Conservation (phyloP, 345 rosid species). For the Gossypium thurberi region DNA sequence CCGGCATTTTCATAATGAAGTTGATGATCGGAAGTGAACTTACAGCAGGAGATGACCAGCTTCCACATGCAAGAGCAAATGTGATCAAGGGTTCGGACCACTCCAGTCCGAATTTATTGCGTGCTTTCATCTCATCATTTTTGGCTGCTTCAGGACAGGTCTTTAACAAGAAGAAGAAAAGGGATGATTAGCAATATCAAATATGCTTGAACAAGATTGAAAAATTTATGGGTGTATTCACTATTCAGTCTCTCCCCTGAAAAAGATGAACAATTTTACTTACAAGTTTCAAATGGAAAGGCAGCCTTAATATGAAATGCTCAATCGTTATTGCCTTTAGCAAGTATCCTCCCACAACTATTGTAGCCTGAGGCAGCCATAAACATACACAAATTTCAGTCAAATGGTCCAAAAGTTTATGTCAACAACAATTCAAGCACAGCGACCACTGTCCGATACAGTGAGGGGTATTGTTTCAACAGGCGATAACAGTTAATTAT, state of each 20-base stretch:
- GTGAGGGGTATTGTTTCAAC: not conserved
- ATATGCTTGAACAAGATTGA: not conserved
- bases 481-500: not conserved
- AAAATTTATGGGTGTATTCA: not conserved
- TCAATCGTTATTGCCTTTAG: slow-evolving; percentile 82
- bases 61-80: slow-evolving; percentile 85
- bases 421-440: not conserved
- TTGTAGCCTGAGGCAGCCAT: slow-evolving; percentile 58
- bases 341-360: slow-evolving; percentile 63
- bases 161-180: slow-evolving; percentile 27
- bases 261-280: slow-evolving; percentile 23
- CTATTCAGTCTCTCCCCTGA: not conserved
- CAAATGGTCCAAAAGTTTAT: not conserved
- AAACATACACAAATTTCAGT: not conserved
- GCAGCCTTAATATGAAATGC: slow-evolving; percentile 86
- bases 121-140: slow-evolving; percentile 64
- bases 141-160: slow-evolving; percentile 63
- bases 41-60: slow-evolving; percentile 95
- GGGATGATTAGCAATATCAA: not conserved
- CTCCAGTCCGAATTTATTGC: slow-evolving; percentile 60
- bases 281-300: slow-evolving; percentile 84
- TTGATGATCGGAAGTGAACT: slow-evolving; percentile 24
- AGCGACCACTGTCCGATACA: not conserved
- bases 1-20: not conserved
- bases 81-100: slow-evolving; percentile 90